Conservation (phyloP, 371 early-diverging fungal genomes). For the Mucor lusitanicus region DNA sequence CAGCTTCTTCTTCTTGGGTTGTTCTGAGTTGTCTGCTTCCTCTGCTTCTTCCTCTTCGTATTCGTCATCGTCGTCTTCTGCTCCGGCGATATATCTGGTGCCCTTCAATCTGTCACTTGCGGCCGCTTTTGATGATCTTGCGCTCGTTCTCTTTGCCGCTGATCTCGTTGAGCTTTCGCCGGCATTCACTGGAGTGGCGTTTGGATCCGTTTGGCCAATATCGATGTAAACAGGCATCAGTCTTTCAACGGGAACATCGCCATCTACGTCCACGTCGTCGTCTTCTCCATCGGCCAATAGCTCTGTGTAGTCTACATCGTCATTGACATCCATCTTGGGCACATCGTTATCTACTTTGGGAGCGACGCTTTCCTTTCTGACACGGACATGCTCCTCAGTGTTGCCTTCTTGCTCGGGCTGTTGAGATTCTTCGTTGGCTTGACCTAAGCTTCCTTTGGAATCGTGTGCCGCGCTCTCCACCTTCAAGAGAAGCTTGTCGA, state of each 20-base stretch:
- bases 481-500: not conserved
- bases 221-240: not conserved
- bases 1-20: not conserved
- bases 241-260: not conserved
- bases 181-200: not conserved
- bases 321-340: not conserved
- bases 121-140: not conserved
- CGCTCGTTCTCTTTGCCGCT: not conserved
- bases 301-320: not conserved
- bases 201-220: not conserved
- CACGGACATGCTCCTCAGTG: not conserved
- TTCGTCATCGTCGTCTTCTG: not conserved
- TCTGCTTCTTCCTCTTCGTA: not conserved
- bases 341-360: not conserved
- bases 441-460: not conserved
- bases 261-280: not conserved
- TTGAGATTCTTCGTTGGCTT: not conserved
- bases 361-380: slow-evolving; percentile 3
- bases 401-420: not conserved
- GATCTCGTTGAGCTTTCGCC: not conserved
- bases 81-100: not conserved
- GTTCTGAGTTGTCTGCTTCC: not conserved
- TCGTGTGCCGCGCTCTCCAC: not conserved
- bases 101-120: not conserved
- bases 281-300: not conserved